phyloP scores from a whole-genome alignment of 805 yeast species.

The Brettanomyces sp. region DNA sequence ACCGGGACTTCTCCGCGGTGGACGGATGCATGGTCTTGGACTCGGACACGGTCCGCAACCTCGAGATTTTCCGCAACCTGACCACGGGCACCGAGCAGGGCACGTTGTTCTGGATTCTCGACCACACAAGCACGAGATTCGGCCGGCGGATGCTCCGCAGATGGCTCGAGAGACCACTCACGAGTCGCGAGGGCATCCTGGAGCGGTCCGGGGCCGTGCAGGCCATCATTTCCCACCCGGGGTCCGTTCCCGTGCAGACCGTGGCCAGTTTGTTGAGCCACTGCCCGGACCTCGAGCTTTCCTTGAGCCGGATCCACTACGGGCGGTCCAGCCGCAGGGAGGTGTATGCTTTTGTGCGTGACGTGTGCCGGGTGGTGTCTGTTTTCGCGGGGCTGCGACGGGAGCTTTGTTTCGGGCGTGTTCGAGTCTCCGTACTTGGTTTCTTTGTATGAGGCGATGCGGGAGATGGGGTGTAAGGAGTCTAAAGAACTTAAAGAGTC shows the following conservation, averaged over 20 bases:
- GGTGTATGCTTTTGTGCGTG: constrained; percentile 42
- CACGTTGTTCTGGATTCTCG: constrained; percentile 68
- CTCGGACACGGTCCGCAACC: constrained; percentile 54
- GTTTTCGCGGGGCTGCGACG: constrained; percentile 16
- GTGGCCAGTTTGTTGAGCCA: constrained; percentile 19
- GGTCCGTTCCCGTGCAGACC: constrained; percentile 26
- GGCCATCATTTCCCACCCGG: constrained; percentile 32
- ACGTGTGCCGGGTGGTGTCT: constrained; percentile 30
- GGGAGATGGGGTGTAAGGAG: not conserved
- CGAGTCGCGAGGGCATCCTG: constrained; percentile 42
- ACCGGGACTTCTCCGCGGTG: constrained; percentile 38
- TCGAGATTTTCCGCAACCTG: constrained; percentile 66
- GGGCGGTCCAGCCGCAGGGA: constrained; percentile 52
- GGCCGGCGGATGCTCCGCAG: constrained; percentile 58
- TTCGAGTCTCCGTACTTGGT: constrained; percentile 16
- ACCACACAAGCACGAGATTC: constrained; percentile 70
- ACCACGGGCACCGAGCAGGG: constrained; percentile 54
- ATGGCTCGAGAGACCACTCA: constrained; percentile 74
- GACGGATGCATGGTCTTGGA: constrained; percentile 48
- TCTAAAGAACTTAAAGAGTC: not conserved
- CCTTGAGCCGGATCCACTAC: constrained; percentile 50
- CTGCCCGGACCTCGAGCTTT: constrained; percentile 48
- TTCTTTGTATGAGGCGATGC: constrained; percentile 13
- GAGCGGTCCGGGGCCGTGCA: constrained; percentile 57
- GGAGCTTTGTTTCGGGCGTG: constrained; percentile 8